Base-by-base conservation (phyloP, 2,329 filamentous ascomycete species). In the Amesomyces nigricolor region DNA sequence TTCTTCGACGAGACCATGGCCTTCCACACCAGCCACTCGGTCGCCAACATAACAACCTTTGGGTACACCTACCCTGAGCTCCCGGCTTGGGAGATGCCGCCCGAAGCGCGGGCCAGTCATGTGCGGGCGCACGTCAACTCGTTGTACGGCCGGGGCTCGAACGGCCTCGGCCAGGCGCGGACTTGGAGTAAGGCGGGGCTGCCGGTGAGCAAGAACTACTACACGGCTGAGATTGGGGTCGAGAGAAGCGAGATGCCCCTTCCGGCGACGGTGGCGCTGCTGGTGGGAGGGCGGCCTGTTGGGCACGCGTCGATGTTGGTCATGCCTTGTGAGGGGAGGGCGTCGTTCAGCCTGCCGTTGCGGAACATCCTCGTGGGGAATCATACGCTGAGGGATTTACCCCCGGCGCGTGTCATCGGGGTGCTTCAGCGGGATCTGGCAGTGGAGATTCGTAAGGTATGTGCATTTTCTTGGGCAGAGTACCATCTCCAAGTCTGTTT, bases 81-180 rank as follows among this genome's bases (percentile, higher is more conserved):
- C 29, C 57, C 66, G 54, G 67, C 71, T 63, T 80, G 81, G 59
- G 76, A 73, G 29, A 81, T 83, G 69, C 77, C 77, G 3, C 71
- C 79, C 1, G 75, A 82, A 81, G 75, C 84, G 61, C 67, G 89
- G 44, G 75, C 77, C 32, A 78, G 78, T 56, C 85, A 86, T 62
- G 74, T 89, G 32, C 78, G 81, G 38, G 77, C 81, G 0, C 78
- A 83, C 6, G 78, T 88, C 11, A 75, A 81, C 55, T 74, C 69
- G 0, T 68, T 91, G 3, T 78, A 78, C 61, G 38, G 39, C 4
- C 13, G 47, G 16, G 51, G 43, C 10, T 51, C 47, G 26, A 47
- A 38, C 8, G 32, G 40, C 22, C 16, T 16, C 14, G 16, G 46
- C 13, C 14, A 30, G 10, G 30, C 42, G 22, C 53, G n/a, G 4